Evolutionary conservation across 2,329 filamentous ascomycete genomes (phyloP), one percentile per base, ranked within the genome.

Genomic region (Aspergillus sp.): DNA sequence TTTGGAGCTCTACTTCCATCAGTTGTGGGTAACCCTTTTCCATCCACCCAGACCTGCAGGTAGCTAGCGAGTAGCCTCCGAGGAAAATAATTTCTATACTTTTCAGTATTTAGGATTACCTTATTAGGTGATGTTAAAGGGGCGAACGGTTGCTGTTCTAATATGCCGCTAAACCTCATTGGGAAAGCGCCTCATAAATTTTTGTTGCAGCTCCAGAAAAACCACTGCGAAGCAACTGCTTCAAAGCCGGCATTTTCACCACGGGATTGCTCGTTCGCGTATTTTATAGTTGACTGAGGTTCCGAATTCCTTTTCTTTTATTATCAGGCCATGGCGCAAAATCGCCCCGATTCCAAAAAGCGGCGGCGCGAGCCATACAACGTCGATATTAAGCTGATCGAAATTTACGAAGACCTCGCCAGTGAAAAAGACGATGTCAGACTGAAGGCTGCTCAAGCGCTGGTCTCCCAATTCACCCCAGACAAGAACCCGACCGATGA

Each of bases 371-470:
- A 72, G 54, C 49, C 57, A 29, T 60, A 65, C 57, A 69, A 66
- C 51, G 61, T 73, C 53, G 68, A 74, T 52, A 60, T 66, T 44
- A 69, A 71, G 49, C 62, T 73, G 42, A 67, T 74, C 42, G 70
- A 73, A 53, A 72, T 74, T 46, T 75, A 73, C 52, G 71, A 74
- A 45, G 69, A 74, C 52, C 65, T 75, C 35, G 69, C 72, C 35
- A 71, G 66, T 49, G 67, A 73, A 38, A 67, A 73, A 47, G 69
- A 74, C 49, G 64, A 70, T 29, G 67, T 73, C 49, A 60, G 72
- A 41, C 56, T 74, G 32, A 72, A 69, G 51, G 72, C 71, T 34
- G 72, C 72, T 2, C 63, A 67, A 42, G 62, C 62, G 4, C 58
- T 75, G 35, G 60, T 74, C 3, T 67, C 67, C 6, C 67, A 72